Percentiles rank a stretch among this genome's conserved stretches.
Conservation (phyloP, 306 rosid genomes). For the Crotalaria pallida region DNA sequence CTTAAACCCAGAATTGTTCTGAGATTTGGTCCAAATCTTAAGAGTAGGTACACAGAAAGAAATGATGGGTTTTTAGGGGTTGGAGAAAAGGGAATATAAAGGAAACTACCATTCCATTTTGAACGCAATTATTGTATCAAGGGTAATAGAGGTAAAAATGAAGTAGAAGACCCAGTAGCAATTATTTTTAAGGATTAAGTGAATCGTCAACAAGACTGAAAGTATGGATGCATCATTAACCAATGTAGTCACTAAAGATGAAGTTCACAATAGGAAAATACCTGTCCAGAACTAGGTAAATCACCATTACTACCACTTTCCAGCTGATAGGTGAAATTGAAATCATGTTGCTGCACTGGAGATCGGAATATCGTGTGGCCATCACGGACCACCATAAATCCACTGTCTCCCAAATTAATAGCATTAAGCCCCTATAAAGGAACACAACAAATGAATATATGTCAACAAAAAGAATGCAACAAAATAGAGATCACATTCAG, state of each 20-base stretch:
- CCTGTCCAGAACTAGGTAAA: slow-evolving; percentile 99
- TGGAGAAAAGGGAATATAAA: background rate
- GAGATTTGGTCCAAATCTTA: background rate
- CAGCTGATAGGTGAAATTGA: slow-evolving; percentile 89
- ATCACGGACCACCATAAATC: slow-evolving; percentile 90
- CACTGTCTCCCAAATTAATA: slow-evolving; percentile 94
- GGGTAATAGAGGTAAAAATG: background rate
- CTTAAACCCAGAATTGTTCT: background rate
- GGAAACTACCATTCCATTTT: background rate
- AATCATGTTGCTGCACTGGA: slow-evolving; percentile 97
- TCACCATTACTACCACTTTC: slow-evolving; percentile 74
- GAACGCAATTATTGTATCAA: background rate
- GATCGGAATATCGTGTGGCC: slow-evolving; percentile 90
- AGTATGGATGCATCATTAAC: background rate
- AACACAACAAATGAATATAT: slow-evolving; percentile 21
- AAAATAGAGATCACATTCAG: background rate
- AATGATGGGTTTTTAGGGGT: background rate
- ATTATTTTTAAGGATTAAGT: background rate
- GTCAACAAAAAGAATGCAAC: background rate
- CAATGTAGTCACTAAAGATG: background rate
- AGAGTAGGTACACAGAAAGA: background rate
- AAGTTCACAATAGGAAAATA: slow-evolving; percentile 14
- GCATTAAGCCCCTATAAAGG: slow-evolving; percentile 77
- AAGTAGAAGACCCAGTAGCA: background rate
- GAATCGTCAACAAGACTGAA: background rate